Percentiles rank a stretch among this genome's conserved stretches.
Evolutionary conservation across 768 basidiomycete species (phyloP).

Genomic region (Mycena rosella): DNA sequence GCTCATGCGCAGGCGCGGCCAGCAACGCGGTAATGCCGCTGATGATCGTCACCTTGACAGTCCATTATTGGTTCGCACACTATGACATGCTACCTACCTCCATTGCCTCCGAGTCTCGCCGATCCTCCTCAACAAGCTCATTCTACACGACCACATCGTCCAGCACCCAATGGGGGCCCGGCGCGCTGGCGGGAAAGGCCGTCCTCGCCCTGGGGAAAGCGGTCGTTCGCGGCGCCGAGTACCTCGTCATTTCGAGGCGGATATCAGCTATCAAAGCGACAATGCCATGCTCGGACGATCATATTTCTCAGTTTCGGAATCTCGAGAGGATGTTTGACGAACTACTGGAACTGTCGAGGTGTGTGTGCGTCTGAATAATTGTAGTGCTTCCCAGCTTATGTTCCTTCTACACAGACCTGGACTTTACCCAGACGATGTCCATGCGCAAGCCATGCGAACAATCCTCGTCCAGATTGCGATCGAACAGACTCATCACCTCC

Average conservation of each 20-base stretch:
- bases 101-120: no score
- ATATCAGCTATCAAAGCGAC: neutral
- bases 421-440: neutral
- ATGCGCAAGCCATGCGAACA: neutral
- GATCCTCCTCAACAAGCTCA: neutral
- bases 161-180: constrained; percentile 20
- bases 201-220: constrained; percentile 14
- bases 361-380: no score
- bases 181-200: constrained; percentile 16
- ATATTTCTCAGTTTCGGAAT: neutral
- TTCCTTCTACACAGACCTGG: neutral
- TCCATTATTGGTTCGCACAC: no score
- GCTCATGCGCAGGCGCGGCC: no score
- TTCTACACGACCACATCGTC: constrained; percentile 16
- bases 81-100: no score
- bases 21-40: no score
- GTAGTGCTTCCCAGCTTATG: neutral
- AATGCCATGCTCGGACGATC: neutral
- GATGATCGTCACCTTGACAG: no score
- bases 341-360: neutral
- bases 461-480: neutral
- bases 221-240: neutral
- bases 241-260: neutral
- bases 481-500: neutral
- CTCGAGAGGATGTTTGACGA: neutral